Conservation (phyloP, 1,139 yeast genomes). For the Suhomyces coccinellae region DNA sequence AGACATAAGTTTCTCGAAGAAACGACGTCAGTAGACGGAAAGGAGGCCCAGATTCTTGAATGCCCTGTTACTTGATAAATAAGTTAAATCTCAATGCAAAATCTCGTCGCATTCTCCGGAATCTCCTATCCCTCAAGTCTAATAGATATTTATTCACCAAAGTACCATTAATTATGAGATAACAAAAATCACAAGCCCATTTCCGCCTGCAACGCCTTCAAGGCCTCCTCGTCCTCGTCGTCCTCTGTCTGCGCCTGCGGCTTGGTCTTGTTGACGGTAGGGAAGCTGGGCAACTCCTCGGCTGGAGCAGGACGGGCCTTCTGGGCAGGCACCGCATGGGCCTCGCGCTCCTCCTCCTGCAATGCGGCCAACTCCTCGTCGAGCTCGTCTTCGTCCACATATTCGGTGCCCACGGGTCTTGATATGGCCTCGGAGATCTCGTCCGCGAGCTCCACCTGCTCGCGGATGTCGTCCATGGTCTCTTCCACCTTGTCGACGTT, state of each 20-base stretch:
- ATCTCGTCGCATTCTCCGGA: too few species aligned
- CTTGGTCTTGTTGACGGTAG: conserved; percentile 39
- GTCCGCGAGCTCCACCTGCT: conserved; percentile 92
- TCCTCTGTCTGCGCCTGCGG: conserved; percentile 54
- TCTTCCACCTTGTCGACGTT: conserved; percentile 95
- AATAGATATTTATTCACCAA: background rate
- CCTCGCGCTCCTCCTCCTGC: conserved; percentile 73
- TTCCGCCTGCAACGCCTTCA: conserved; percentile 87
- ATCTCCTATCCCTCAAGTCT: too few species aligned
- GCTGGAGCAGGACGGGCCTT: conserved; percentile 20
- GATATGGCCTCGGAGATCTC: conserved; percentile 96
- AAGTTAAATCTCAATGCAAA: too few species aligned
- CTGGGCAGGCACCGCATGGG: conserved; percentile 23
- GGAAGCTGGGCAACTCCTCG: conserved; percentile 49
- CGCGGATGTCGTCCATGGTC: conserved; percentile 98
- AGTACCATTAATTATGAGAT: background rate
- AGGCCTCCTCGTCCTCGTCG: conserved; percentile 89
- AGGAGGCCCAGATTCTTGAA: too few species aligned
- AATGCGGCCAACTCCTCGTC: conserved; percentile 88
- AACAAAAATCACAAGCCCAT: conserved; percentile 68
- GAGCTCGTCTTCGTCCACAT: conserved; percentile 74
- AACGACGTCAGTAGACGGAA: too few species aligned
- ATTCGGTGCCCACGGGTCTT: conserved; percentile 81
- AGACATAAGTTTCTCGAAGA: too few species aligned
- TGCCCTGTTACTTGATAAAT: too few species aligned